phyloP scores from a whole-genome alignment of 2,329 filamentous ascomycete genomes.

The Aurifilum marmelostoma region DNA sequence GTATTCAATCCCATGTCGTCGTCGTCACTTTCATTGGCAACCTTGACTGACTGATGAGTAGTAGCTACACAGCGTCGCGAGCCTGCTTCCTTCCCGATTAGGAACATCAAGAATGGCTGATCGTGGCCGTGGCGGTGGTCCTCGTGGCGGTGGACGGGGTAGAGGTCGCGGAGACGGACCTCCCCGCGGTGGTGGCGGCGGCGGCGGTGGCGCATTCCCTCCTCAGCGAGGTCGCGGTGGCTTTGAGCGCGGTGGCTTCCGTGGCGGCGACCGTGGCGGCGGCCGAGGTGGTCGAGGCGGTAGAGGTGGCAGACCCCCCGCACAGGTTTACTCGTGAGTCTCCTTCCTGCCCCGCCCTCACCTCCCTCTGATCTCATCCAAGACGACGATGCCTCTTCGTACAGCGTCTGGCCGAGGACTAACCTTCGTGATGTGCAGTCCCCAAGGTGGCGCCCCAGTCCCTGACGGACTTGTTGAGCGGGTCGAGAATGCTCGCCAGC shows the following conservation, averaged over 20 bases:
- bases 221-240: too few species aligned
- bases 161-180: too few species aligned
- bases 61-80: background rate
- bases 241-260: slow-evolving; percentile 10
- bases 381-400: background rate
- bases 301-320: slow-evolving; percentile 9
- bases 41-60: too few species aligned
- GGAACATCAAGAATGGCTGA: background rate
- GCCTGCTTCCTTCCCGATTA: background rate
- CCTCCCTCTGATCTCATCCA: background rate
- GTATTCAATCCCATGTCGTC: background rate
- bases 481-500: slow-evolving; percentile 26
- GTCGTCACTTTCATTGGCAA: background rate
- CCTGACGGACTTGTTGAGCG: slow-evolving; percentile 14
- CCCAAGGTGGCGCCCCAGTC: slow-evolving; percentile 4
- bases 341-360: background rate
- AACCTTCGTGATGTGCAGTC: background rate
- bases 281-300: slow-evolving; percentile 19
- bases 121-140: background rate
- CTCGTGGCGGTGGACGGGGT: background rate
- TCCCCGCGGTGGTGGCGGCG: slow-evolving; percentile 12
- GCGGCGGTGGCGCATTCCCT: too few species aligned
- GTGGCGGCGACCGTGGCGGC: slow-evolving; percentile 13
- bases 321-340: slow-evolving; percentile 22
- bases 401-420: background rate